A percentile compares a stretch with the other conserved stretches of the same genome.
phyloP scores from a whole-genome alignment of 306 rosid genomes.

The Canavalia ensiformis region DNA sequence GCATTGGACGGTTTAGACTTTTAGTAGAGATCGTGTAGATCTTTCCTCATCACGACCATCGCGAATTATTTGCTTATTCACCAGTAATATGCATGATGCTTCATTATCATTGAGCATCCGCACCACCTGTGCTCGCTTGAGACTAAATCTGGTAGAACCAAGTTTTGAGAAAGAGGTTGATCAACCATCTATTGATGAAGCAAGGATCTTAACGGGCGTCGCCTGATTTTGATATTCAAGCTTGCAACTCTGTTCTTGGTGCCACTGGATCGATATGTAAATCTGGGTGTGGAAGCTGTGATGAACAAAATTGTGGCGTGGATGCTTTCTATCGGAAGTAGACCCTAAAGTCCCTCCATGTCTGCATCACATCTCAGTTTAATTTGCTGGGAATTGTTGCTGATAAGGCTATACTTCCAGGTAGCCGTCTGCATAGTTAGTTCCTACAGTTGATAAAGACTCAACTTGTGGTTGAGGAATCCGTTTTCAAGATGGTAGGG shows the following conservation, averaged over 20 bases:
- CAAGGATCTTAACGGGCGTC: constrained; percentile 89
- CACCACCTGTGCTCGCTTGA: constrained; percentile 98
- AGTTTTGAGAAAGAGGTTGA: constrained; percentile 97
- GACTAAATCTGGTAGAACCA: constrained; percentile 99
- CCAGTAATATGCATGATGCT: constrained; percentile 99
- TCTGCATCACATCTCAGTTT: constrained; percentile 93
- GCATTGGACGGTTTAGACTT: too few species aligned
- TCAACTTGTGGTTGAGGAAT: constrained; percentile 97
- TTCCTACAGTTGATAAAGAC: constrained; percentile 86
- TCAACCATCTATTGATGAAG: constrained; percentile 95
- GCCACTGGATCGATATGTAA: constrained; percentile 96
- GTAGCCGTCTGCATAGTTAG: constrained; percentile 76
- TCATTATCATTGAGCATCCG: constrained; percentile 95
- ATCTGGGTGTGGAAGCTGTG: constrained; percentile 93
- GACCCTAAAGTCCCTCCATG: constrained; percentile 89
- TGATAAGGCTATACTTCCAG: constrained; percentile 76
- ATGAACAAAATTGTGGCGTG: constrained; percentile 75
- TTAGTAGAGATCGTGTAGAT: too few species aligned
- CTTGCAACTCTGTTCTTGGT: constrained; percentile 98
- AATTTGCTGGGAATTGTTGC: constrained; percentile 89
- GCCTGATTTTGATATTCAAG: constrained; percentile 96
- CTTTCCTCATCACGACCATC: constrained; percentile 38
- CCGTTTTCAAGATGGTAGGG: constrained; percentile 90
- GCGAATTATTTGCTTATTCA: constrained; percentile 93
- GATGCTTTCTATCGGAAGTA: constrained; percentile 88